Conservation (phyloP, 2,329 filamentous ascomycete species). For the Tolypocladium amazonense region DNA sequence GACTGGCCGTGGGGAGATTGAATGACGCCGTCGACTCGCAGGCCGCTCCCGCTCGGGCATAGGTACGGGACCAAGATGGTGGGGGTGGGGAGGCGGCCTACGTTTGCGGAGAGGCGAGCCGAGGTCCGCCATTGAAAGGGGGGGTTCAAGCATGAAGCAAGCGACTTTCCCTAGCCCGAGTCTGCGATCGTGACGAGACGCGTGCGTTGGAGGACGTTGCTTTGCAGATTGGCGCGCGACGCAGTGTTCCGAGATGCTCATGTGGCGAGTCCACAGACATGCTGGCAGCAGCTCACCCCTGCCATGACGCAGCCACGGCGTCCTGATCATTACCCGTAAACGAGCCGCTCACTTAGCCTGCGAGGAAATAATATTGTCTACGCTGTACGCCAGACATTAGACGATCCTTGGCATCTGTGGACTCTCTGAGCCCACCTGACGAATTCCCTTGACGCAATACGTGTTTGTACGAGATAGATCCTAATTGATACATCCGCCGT, state of each 20-base stretch:
- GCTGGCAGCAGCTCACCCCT: not conserved
- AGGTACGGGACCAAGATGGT: not conserved
- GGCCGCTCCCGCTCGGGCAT: not conserved
- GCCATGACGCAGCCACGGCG: not conserved
- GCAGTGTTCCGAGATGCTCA: not conserved
- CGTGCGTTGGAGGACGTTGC: not conserved
- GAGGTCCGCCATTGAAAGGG: not conserved
- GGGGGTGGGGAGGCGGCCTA: not conserved
- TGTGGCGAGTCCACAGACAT: not conserved
- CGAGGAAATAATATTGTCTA: not conserved
- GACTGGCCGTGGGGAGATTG: not conserved
- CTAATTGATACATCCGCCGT: not conserved
- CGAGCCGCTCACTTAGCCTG: not conserved
- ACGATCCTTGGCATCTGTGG: not conserved
- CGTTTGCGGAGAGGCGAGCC: not conserved
- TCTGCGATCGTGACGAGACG: not conserved
- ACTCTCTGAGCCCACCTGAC: not conserved
- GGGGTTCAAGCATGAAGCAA: not conserved
- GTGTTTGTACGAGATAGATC: not conserved
- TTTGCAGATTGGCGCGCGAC: not conserved
- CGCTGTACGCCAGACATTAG: not conserved
- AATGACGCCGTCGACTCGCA: not conserved
- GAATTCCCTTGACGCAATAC: too few relatives aligned
- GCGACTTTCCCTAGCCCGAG: not conserved
- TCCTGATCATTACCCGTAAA: not conserved